Conservation (phyloP, 345 rosid species). For the Combretum micranthum region DNA sequence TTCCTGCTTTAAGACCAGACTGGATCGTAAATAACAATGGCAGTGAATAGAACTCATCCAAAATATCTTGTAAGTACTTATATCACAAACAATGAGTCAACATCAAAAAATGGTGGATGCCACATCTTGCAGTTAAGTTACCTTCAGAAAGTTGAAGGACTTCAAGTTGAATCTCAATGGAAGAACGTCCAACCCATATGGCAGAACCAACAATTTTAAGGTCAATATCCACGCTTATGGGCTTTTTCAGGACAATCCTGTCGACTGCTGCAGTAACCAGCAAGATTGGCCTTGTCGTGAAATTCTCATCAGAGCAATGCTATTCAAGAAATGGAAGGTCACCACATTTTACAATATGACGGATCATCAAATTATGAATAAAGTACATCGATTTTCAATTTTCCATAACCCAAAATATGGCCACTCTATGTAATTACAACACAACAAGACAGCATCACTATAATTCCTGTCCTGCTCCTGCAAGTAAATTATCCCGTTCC, state of each 20-base stretch:
- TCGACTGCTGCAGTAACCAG: constrained; percentile 86
- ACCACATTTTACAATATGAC: not conserved
- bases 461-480: too few relatives aligned
- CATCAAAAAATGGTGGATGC: not conserved
- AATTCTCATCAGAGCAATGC: constrained; percentile 76
- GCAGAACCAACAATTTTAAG: constrained; percentile 71
- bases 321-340: constrained; percentile 20
- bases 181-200: constrained; percentile 82
- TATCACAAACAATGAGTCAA: too few relatives aligned
- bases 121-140: constrained; percentile 3
- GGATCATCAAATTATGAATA: not conserved
- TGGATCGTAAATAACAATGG: constrained; percentile 1
- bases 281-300: constrained; percentile 75
- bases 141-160: constrained; percentile 49
- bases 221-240: constrained; percentile 57
- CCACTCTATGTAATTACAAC: not conserved
- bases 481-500: too few relatives aligned
- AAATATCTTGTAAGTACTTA: too few relatives aligned
- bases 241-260: constrained; percentile 66
- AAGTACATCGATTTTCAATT: not conserved
- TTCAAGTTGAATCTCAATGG: constrained; percentile 78
- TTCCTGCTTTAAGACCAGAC: not conserved
- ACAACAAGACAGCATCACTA: not conserved
- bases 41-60: not conserved
- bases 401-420: not conserved